A percentile compares a stretch with the other conserved stretches of the same genome.
Evolutionary conservation across 208 protist genomes (phyloP).

Genomic region (Acanthamoeba healyi): DNA sequence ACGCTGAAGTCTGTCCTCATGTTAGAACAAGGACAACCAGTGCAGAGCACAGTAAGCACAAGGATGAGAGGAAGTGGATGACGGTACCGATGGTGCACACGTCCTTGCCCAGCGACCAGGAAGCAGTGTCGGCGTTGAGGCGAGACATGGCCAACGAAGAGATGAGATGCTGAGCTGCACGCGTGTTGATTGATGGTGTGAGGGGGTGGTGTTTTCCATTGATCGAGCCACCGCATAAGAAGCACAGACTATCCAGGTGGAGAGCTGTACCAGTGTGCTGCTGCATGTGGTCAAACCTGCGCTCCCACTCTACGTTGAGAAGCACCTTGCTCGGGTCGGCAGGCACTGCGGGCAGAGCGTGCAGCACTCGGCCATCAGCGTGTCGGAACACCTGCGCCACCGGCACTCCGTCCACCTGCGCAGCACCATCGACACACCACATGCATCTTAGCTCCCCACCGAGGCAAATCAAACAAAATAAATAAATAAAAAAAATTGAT

Average conservation of each 20-base stretch:
- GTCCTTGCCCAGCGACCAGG: conserved; percentile 90
- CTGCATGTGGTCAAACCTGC: conserved; percentile 94
- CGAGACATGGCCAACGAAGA: conserved; percentile 90
- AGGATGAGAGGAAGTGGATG: background rate
- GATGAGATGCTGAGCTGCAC: conserved; percentile 92
- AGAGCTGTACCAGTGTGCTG: conserved; percentile 92
- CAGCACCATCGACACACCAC: too few relatives aligned
- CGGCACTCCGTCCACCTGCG: background rate
- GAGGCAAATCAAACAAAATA: too few relatives aligned
- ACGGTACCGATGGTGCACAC: conserved; percentile 51
- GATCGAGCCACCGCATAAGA: background rate
- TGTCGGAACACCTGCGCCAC: conserved; percentile 20
- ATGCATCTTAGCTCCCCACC: too few relatives aligned
- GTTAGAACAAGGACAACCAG: background rate
- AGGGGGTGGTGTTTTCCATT: background rate
- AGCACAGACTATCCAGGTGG: too few relatives aligned
- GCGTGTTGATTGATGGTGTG: background rate
- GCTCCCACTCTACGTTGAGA: conserved; percentile 90
- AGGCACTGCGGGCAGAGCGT: background rate
- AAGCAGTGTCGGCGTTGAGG: conserved; percentile 90
- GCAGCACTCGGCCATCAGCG: conserved; percentile 20
- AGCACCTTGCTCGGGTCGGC: conserved; percentile 76
- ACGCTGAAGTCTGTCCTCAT: background rate
- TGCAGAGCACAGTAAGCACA: background rate
- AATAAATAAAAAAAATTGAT: too few relatives aligned